phyloP scores from a whole-genome alignment of 495 filamentous ascomycete species.

The Talaromyces stipitatus region DNA sequence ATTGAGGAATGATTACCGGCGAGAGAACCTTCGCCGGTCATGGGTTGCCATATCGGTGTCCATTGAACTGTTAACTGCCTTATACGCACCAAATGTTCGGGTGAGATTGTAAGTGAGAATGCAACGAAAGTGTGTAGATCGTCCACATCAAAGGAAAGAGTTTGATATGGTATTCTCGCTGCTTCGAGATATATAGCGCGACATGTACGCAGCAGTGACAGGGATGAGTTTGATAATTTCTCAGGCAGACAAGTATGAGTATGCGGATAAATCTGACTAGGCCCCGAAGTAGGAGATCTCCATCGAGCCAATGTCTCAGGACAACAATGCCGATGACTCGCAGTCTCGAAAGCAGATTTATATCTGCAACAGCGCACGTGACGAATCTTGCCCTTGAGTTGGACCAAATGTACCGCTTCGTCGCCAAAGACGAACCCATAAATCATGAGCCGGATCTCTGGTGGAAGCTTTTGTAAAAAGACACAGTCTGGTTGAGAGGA shows the following conservation, averaged over 20 bases:
- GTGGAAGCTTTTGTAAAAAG: slow-evolving; percentile 31
- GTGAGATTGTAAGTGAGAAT: slow-evolving; percentile 18
- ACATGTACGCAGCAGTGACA: slow-evolving; percentile 31
- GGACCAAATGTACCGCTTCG: slow-evolving; percentile 32
- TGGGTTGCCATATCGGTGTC: slow-evolving; percentile 31
- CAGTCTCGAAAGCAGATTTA: slow-evolving; percentile 13
- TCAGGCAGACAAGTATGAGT: slow-evolving; percentile 23
- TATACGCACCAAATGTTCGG: slow-evolving; percentile 13
- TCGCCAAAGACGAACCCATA: slow-evolving; percentile 45
- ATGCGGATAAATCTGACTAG: slow-evolving; percentile 31
- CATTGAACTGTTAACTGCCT: slow-evolving; percentile 25
- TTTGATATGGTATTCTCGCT: slow-evolving; percentile 21
- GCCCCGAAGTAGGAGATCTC: slow-evolving; percentile 9
- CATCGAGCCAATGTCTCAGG: slow-evolving; percentile 30
- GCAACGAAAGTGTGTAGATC: slow-evolving; percentile 37
- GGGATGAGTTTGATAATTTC: slow-evolving; percentile 16
- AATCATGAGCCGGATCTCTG: slow-evolving; percentile 50
- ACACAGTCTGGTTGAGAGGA: slow-evolving; percentile 14
- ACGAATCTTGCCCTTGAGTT: slow-evolving; percentile 32
- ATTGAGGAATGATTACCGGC: slow-evolving; percentile 20
- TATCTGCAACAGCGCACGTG: slow-evolving; percentile 28
- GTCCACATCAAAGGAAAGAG: slow-evolving; percentile 28
- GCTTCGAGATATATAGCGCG: slow-evolving; percentile 35
- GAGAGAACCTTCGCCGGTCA: slow-evolving; percentile 25
- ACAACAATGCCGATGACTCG: slow-evolving; percentile 31